These are phyloP conservation scores for Fusarium fracticaudum DNA, from an alignment of 2,329 filamentous ascomycete species.

Conservation along the genomic window DNA sequence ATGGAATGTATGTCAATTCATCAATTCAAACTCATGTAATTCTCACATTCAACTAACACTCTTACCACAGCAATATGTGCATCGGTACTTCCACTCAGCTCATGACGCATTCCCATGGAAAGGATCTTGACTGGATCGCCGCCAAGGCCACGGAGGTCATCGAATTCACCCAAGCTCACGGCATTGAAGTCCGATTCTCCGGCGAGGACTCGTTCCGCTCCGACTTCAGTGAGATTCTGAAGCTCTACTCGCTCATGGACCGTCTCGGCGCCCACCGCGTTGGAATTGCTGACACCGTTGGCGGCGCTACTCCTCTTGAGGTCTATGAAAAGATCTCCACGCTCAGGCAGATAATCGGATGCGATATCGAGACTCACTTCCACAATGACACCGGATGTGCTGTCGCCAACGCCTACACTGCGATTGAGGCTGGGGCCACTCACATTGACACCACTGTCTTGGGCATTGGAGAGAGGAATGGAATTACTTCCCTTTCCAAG, in stretches of 20 bases:
- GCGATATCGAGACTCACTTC: conserved; percentile 69
- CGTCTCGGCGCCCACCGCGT: conserved; percentile 85
- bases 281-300: conserved; percentile 95
- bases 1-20: conserved; percentile 15
- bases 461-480: conserved; percentile 60
- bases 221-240: conserved; percentile 78
- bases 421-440: conserved; percentile 87
- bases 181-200: conserved; percentile 58
- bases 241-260: conserved; percentile 84
- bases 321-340: conserved; percentile 90
- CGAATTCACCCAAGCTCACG: conserved; percentile 30
- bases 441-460: conserved; percentile 87
- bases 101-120: conserved; percentile 87
- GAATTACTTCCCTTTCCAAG: conserved; percentile 69
- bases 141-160: conserved; percentile 54
- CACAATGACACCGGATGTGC: conserved; percentile 95
- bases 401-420: conserved; percentile 88
- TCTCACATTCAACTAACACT: background rate
- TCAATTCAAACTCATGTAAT: background rate
- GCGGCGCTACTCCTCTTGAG: conserved; percentile 83
- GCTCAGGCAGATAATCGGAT: conserved; percentile 68
- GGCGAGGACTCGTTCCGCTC: conserved; percentile 88
- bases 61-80: conserved; percentile 67
- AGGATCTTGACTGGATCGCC: conserved; percentile 91
- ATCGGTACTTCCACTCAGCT: conserved; percentile 87